Evolutionary conservation across 2,329 filamentous ascomycete genomes (phyloP).

Genomic region (Ascochyta viciae-villosae): DNA sequence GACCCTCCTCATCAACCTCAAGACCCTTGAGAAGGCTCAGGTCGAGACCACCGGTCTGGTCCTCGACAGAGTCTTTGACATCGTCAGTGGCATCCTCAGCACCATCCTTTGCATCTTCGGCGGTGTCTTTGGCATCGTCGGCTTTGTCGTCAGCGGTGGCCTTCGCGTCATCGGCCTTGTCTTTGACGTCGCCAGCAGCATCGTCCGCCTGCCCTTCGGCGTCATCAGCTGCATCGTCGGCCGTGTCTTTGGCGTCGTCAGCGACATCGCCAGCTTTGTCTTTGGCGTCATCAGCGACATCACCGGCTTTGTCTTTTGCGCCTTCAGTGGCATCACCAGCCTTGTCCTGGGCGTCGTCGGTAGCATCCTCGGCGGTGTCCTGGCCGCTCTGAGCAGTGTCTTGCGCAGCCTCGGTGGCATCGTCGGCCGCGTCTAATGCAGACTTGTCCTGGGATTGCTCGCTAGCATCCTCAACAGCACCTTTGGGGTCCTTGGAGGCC

Average conservation of each 20-base stretch:
- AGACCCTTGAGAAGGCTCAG: conserved; percentile 58
- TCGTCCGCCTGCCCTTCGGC: no score
- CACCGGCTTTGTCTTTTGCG: conserved; percentile 47
- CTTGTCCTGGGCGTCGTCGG: conserved; percentile 39
- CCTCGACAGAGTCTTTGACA: conserved; percentile 35
- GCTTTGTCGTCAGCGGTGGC: conserved; percentile 44
- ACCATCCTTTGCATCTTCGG: conserved; percentile 39
- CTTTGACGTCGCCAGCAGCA: background rate
- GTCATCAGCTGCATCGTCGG: conserved; percentile 22
- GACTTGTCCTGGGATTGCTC: conserved; percentile 44
- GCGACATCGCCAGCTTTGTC: conserved; percentile 43
- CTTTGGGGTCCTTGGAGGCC: conserved; percentile 47
- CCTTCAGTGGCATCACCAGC: conserved; percentile 38
- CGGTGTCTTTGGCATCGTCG: conserved; percentile 45
- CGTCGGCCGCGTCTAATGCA: conserved; percentile 46
- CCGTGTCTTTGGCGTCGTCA: conserved; percentile 49
- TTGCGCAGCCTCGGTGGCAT: conserved; percentile 36
- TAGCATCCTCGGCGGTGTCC: conserved; percentile 43
- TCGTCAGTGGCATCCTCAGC: conserved; percentile 42
- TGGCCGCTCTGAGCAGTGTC: conserved; percentile 45
- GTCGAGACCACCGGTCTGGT: conserved; percentile 48
- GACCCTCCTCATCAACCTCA: conserved; percentile 62
- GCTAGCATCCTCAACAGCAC: conserved; percentile 48
- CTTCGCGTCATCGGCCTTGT: conserved; percentile 27
- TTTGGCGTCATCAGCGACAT: conserved; percentile 36